Percentiles rank a stretch among this genome's conserved stretches.
Evolutionary conservation across 148 eudicot genomes (phyloP).

Genomic region (Dianthus caryophyllus): DNA sequence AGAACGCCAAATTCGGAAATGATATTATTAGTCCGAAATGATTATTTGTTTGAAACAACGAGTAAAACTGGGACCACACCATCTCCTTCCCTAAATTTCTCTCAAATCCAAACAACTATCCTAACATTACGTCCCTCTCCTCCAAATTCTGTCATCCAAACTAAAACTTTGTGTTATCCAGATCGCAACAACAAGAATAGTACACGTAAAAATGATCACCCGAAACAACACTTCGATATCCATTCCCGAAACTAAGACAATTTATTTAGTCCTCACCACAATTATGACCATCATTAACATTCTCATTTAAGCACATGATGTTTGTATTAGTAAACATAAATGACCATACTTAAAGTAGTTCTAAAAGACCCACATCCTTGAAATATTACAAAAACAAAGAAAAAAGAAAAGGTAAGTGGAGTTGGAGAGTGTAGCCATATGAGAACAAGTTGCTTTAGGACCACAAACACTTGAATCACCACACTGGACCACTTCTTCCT

Average conservation of each 20-base stretch:
- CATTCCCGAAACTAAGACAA: neutral
- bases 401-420: neutral
- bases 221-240: neutral
- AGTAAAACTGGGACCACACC: no score
- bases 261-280: neutral
- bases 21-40: no score
- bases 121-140: neutral
- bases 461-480: conserved; percentile 26
- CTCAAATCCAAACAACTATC: neutral
- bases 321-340: neutral
- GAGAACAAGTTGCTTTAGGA: conserved; percentile 28
- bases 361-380: neutral
- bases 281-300: neutral
- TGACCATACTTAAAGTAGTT: neutral
- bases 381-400: neutral
- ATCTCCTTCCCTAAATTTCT: neutral
- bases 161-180: neutral
- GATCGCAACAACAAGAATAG: neutral
- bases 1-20: no score
- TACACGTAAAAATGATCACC: neutral
- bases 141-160: no score
- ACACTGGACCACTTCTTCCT: conserved; percentile 43
- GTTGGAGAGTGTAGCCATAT: conserved; percentile 10
- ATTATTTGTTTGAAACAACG: no score
- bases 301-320: neutral